Evolutionary conservation across 768 basidiomycete species (phyloP).

Genomic region (Arthromyces matolae): DNA sequence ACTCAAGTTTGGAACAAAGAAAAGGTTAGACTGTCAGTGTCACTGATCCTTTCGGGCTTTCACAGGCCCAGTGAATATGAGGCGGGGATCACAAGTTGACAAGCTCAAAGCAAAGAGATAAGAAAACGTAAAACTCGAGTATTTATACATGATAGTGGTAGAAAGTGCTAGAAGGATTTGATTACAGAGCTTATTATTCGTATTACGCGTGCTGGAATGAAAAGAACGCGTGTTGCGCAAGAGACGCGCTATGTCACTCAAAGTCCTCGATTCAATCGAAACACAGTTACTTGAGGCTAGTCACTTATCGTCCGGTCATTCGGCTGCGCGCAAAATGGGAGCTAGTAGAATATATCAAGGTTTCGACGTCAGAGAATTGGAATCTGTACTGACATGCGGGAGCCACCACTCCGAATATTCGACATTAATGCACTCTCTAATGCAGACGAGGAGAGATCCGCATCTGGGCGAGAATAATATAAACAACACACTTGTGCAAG

Average conservation of each 20-base stretch:
- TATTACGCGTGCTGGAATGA: conserved; percentile 13
- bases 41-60: conserved; percentile 9
- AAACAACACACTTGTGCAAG: background rate
- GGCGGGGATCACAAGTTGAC: conserved; percentile 7
- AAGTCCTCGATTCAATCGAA: no score
- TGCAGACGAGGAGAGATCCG: conserved; percentile 74
- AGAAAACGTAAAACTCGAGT: background rate
- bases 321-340: conserved; percentile 37
- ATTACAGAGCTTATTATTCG: conserved; percentile 17
- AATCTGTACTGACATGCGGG: conserved; percentile 57
- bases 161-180: conserved; percentile 20
- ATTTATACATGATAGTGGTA: conserved; percentile 4
- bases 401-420: conserved; percentile 63
- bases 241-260: no score
- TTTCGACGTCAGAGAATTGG: background rate
- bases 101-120: background rate
- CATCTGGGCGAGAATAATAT: conserved; percentile 38
- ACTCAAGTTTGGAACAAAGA: background rate
- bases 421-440: conserved; percentile 79
- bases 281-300: no score
- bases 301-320: conserved; percentile 30
- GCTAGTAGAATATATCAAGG: conserved; percentile 19
- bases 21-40: background rate
- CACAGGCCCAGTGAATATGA: conserved; percentile 1
- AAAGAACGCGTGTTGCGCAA: conserved; percentile 9